Evolutionary conservation across 805 yeast genomes (phyloP), one percentile per base, ranked within the genome.

Genomic region (Zygoascus flipseniorum): DNA sequence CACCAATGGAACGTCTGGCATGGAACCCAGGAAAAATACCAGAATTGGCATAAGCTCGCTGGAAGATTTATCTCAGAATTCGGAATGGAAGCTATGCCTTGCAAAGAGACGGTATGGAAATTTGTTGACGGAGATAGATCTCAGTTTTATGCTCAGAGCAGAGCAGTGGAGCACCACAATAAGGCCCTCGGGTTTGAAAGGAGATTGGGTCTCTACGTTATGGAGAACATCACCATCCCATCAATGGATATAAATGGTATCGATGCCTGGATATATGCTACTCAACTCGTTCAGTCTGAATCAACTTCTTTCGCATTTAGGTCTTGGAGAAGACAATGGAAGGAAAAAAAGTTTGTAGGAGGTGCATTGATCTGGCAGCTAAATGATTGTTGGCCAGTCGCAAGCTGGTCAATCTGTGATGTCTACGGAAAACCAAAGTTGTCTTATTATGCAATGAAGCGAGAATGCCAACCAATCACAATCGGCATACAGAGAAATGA

Each of bases 1-100:
- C 81, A 78, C 56, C 80, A 76, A 55, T 78, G 81, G 81, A 76
- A 76, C 56, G 78, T 78, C 10, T 78, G 81, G 81, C 82, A 78
- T 56, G 81, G 81, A 1, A 61, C 67, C 20, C 78, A 76, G 60
- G 74, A 72, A 52, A 70, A 69, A 54, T 77, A 77, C 58, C 82
- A 78, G 56, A 65, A 75, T 58, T 76, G 80, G 80, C 62, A 64
- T 45, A 65, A 67, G 48, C 60, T 77, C 1, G 73, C 70, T 6
- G 81, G 81, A 1, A 57, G 81, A 39, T 78, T 78, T 63, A 71
- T 78, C 4, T 72, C 77, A 28, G 82, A 78, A 61, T 78, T 78
- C 64, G 82, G 82, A 1, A 77, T 77, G 81, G 72, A 72, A 54
- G 76, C 76, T 0, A 67, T 73, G 18, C 80, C 81, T 0, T 54